A percentile compares a stretch with the other conserved stretches of the same genome.
Evolutionary conservation across 164 flowering plant species (phyloP).

Genomic region (Stephania japonica): DNA sequence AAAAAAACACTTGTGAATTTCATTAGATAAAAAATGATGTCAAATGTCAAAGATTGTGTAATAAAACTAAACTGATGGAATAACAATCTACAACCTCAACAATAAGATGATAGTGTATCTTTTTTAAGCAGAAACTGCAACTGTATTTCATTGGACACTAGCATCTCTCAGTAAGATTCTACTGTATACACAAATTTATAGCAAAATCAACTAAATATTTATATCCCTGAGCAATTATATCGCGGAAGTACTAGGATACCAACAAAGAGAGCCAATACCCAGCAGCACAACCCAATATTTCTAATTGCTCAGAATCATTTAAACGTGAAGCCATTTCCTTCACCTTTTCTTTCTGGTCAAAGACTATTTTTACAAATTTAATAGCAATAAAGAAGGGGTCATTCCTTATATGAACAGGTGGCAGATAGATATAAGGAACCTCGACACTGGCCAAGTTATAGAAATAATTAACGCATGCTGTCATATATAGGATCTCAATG

Average conservation of each 20-base stretch:
- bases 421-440: background rate
- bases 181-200: background rate
- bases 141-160: too few species aligned
- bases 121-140: too few species aligned
- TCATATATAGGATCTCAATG: too few species aligned
- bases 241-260: background rate
- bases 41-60: background rate
- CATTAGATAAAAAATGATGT: background rate
- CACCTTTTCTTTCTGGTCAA: too few species aligned
- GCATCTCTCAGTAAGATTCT: too few species aligned
- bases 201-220: background rate
- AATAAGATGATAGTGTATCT: background rate
- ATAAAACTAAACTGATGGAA: background rate
- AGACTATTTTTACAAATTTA: background rate
- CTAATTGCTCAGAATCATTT: background rate
- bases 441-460: background rate
- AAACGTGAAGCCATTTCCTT: background rate
- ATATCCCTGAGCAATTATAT: background rate
- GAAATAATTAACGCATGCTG: background rate
- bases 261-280: background rate
- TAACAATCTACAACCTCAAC: background rate
- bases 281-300: background rate
- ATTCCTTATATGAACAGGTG: background rate
- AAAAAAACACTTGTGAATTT: background rate
- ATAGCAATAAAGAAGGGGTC: background rate